Conservation (phyloP, 441 rosid species). For the Codiaeum variegatum region DNA sequence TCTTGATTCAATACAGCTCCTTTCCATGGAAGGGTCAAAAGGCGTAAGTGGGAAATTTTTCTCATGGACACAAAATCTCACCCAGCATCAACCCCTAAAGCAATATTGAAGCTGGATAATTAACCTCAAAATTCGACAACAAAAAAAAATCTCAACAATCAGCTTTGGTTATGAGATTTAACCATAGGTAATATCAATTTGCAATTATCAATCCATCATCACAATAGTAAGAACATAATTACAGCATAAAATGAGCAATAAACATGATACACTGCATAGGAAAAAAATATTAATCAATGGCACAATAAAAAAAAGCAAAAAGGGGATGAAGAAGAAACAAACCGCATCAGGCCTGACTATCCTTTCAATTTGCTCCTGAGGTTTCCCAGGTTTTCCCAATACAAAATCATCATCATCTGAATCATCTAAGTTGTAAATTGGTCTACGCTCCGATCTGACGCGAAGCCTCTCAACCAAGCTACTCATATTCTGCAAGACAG, state of each 20-base stretch:
- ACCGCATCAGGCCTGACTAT: conserved; percentile 83
- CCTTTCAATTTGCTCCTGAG: conserved; percentile 57
- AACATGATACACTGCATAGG: not conserved
- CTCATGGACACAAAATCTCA: not conserved
- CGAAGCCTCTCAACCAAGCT: conserved; percentile 98
- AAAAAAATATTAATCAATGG: conserved; percentile 7
- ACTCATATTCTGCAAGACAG: conserved; percentile 69
- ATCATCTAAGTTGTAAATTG: conserved; percentile 79
- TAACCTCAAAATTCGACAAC: not conserved
- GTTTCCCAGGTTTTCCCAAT: conserved; percentile 45
- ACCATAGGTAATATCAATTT: not conserved
- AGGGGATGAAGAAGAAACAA: conserved; percentile 31
- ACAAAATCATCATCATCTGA: conserved; percentile 90
- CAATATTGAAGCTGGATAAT: not conserved
- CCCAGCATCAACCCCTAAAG: not conserved
- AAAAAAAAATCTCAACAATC: not conserved
- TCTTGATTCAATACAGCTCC: not conserved
- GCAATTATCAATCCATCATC: not conserved
- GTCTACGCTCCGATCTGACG: conserved; percentile 79
- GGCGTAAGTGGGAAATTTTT: not conserved
- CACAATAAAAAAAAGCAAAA: conserved; percentile 10
- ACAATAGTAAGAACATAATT: not conserved
- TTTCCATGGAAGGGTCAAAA: not conserved
- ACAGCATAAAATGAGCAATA: not conserved
- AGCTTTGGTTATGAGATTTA: not conserved